phyloP scores from a whole-genome alignment of 1,284 basidiomycete genomes.

The Ceratorhiza oryzae-sativae region DNA sequence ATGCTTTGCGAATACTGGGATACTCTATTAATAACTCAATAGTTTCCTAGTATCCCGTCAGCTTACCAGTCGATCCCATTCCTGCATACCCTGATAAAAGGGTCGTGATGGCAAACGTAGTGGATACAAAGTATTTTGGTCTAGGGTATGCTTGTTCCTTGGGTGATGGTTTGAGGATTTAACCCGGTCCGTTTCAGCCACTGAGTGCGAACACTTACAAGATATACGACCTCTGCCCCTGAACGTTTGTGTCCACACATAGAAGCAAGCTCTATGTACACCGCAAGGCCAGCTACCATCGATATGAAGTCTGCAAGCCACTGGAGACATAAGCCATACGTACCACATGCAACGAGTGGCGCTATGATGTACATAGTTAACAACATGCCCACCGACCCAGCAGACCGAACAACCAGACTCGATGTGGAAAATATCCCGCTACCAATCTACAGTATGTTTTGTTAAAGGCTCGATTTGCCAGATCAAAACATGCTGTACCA shows the following conservation, averaged over 20 bases:
- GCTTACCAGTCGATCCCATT: conserved; percentile 4
- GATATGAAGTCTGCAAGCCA: background rate
- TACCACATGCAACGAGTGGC: conserved; percentile 52
- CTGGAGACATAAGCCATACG: conserved; percentile 23
- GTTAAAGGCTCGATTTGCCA: background rate
- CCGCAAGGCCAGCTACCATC: conserved; percentile 45
- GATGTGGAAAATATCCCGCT: conserved; percentile 36
- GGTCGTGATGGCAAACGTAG: conserved; percentile 56
- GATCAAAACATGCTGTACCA: conserved; percentile 14
- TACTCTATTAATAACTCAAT: background rate
- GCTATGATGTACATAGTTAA: conserved; percentile 58
- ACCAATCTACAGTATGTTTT: conserved; percentile 23
- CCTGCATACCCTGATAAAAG: conserved; percentile 52
- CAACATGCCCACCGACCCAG: conserved; percentile 56
- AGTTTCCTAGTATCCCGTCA: background rate
- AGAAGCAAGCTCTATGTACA: conserved; percentile 48
- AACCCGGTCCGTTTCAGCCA: background rate
- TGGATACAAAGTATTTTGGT: conserved; percentile 51
- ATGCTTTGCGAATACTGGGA: conserved; percentile 48
- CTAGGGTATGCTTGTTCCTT: conserved; percentile 57
- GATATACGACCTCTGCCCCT: conserved; percentile 58
- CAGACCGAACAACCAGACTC: conserved; percentile 51
- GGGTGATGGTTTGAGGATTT: background rate
- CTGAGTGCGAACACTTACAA: conserved; percentile 42
- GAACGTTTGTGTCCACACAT: conserved; percentile 50